A percentile compares a stretch with the other conserved stretches of the same genome.
phyloP scores from a whole-genome alignment of 306 rosid genomes.

The Biancaea sappan region DNA sequence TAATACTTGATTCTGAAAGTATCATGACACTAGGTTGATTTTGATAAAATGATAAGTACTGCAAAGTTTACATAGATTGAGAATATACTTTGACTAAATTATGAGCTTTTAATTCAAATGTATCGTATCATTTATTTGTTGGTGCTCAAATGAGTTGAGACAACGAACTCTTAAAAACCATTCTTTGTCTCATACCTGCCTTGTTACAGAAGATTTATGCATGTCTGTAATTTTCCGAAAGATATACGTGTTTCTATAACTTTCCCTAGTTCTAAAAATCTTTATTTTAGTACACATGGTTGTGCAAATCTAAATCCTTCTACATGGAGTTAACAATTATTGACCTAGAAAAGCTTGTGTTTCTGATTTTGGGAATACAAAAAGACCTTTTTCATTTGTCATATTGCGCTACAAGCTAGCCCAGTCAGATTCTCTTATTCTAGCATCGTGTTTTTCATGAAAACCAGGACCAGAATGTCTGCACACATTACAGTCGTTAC shows the following conservation, averaged over 20 bases:
- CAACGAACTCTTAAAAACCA: background rate
- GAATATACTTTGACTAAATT: background rate
- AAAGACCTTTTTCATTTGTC: background rate
- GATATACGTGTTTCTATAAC: background rate
- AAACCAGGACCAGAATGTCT: constrained; percentile 77
- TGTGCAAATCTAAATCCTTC: background rate
- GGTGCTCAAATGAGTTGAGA: background rate
- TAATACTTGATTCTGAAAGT: background rate
- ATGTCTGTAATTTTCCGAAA: background rate
- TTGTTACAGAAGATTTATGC: background rate
- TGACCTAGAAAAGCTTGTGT: constrained; percentile 6
- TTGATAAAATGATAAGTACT: background rate
- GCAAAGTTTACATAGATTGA: background rate
- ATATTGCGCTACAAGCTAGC: background rate
- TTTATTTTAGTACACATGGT: background rate
- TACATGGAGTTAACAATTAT: background rate
- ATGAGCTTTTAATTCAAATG: background rate
- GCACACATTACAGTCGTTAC: constrained; percentile 76
- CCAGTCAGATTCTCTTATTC: constrained; percentile 24
- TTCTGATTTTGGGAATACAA: background rate
- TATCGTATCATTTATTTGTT: background rate
- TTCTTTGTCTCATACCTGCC: background rate
- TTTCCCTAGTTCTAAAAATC: background rate
- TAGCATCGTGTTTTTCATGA: background rate
- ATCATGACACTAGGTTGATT: background rate